Evolutionary conservation across 228 moss, liverwort and hornwort species (phyloP).

Genomic region (Sphagnum fallax): DNA sequence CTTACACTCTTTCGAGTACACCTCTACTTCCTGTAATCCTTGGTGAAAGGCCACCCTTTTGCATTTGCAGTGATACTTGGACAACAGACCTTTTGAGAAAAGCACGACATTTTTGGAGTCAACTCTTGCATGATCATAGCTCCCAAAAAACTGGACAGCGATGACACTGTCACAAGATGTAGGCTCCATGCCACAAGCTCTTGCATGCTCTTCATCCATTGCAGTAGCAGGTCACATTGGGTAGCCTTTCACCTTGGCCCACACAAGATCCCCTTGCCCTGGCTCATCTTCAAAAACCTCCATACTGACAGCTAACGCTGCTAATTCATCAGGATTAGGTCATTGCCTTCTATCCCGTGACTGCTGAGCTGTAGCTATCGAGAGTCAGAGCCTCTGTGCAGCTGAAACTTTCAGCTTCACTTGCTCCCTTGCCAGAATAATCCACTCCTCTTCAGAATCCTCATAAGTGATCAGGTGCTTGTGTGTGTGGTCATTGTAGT

Average conservation of each 20-base stretch:
- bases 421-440: constrained; percentile 37
- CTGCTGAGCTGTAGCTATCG: constrained; percentile 22
- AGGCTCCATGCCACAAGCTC: constrained; percentile 29
- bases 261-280: constrained; percentile 44
- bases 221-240: constrained; percentile 57
- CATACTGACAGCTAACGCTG: constrained; percentile 35
- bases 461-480: constrained; percentile 55
- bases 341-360: constrained; percentile 10
- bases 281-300: constrained; percentile 43
- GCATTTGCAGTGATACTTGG: constrained; percentile 48
- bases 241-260: constrained; percentile 62
- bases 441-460: constrained; percentile 53
- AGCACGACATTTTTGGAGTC: constrained; percentile 27
- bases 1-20: constrained; percentile 47
- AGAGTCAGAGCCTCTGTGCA: constrained; percentile 1
- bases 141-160: constrained; percentile 55
- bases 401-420: constrained; percentile 26
- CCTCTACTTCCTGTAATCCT: constrained; percentile 47
- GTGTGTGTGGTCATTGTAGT: constrained; percentile 37
- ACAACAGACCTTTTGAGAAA: constrained; percentile 45
- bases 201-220: constrained; percentile 56
- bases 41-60: constrained; percentile 44
- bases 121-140: constrained; percentile 53
- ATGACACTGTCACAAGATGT: constrained; percentile 35
- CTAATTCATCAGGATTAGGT: constrained; percentile 38